Evolutionary conservation across 352 stramenopile genomes (phyloP), one percentile per base, ranked within the genome.

Genomic region (Globisporangium nodosum): DNA sequence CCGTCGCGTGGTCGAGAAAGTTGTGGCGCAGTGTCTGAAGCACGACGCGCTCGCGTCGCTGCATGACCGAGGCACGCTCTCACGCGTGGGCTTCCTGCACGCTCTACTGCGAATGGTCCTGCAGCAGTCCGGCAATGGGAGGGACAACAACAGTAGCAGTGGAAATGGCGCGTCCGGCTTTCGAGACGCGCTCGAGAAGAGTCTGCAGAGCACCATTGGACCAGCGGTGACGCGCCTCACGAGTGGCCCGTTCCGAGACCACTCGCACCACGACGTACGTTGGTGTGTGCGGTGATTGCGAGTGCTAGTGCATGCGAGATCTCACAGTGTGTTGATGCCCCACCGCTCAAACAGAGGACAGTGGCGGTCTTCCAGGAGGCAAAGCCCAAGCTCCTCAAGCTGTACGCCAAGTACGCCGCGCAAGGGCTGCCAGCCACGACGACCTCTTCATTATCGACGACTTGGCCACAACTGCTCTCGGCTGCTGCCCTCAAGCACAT

Each of bases 31-130:
- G 50, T 77, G 65, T 18, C 62, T 77, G 7, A 70, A 63, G 15
- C 49, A 73, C 45, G 68, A 83, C 30, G 47, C 53, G 6, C 71
- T 90, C 30, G 58, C 72, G n/a, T 85, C 80, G 2, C 65, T 78
- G n/a, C 61, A 71, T 24, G 71, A 87, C 55, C 69, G 69, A 45
- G 71, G 73, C 13, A 81, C 74, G 20, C 66, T 94, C 15, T 74
- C 80, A 4, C 71, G 84, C 49, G 84, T 85, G 7, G 81, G 80
- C 1, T 92, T 91, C 54, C 58, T 91, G 35, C 84, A 94, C 45
- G 73, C 74, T 12, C 51, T 92, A 40, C 47, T 92, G 3, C 74
- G 75, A 6, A 47, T 86, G 5, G 58, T 85, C 27, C 56, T 74
- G 35, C 6, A 31, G 2, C 47, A 56, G 33, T 45, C 5, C 51